A percentile compares a stretch with the other conserved stretches of the same genome.
Evolutionary conservation across 352 stramenopile species (phyloP).

Genomic region (Aphanomyces astaci): DNA sequence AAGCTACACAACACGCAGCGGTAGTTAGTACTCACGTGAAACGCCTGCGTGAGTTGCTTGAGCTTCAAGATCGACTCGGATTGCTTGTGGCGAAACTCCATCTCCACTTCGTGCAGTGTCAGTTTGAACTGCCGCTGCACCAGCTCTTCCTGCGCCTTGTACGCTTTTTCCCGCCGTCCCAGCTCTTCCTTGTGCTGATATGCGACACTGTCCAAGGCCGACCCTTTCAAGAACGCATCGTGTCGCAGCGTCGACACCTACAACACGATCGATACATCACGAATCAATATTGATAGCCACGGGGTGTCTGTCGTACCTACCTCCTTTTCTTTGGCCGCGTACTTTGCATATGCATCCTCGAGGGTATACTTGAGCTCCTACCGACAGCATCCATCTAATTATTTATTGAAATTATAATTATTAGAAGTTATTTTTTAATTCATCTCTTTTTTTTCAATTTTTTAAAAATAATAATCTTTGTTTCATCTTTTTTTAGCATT

Average conservation of each 20-base stretch:
- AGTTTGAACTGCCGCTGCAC: constrained; percentile 10
- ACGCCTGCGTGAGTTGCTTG: constrained; percentile 13
- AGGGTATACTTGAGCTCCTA: constrained; percentile 10
- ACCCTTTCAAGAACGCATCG: constrained; percentile 1
- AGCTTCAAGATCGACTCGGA: constrained; percentile 16
- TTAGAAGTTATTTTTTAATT: too few species aligned
- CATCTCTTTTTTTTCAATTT: too few species aligned
- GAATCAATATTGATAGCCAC: not conserved
- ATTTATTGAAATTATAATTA: too few species aligned
- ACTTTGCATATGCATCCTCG: constrained; percentile 19
- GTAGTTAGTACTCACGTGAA: constrained; percentile 1
- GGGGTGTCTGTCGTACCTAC: not conserved
- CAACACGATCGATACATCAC: not conserved
- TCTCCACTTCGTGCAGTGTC: constrained; percentile 20
- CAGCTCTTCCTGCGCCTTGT: constrained; percentile 4
- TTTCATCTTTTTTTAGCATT: too few species aligned
- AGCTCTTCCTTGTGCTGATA: constrained; percentile 11
- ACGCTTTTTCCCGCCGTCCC: constrained; percentile 13
- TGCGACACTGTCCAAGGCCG: not conserved
- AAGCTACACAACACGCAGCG: not conserved
- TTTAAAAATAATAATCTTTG: too few species aligned
- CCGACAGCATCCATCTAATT: too few species aligned
- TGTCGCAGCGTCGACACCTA: constrained; percentile 1
- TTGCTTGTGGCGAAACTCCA: constrained; percentile 21
- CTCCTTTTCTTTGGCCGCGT: constrained; percentile 19